Evolutionary conservation across 768 basidiomycete species (phyloP), one percentile per base, ranked within the genome.

Genomic region (Kwoniella heveanensis): DNA sequence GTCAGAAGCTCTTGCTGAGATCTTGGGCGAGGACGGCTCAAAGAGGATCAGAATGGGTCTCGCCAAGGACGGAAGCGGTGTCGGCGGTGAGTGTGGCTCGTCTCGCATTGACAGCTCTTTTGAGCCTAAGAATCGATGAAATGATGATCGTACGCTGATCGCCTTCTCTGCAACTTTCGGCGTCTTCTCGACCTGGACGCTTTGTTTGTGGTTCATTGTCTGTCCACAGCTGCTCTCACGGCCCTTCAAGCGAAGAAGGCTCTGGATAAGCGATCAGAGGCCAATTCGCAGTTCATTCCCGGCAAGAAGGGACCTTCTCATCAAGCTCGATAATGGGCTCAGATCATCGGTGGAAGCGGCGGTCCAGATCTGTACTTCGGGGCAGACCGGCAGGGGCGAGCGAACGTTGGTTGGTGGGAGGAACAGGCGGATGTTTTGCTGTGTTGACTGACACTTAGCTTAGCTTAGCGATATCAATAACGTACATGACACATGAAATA

Each of bases 1-100:
- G 57, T 85, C 92, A 19, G 86, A 87, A 48, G 88, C 93, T 0
- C 79, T 99, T 54, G 82, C 85, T n/a, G 76, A 81, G 2, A 75
- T 98, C 22, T 86, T 98, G 2, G 95, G 95, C 1, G 83, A 85
- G 44, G 87, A 90, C 30, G 87, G 90, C 7, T 92, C 94, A 82
- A 83, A 86, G 72, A 83, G 86, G 29, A 87, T 96, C 0, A 85
- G 88, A 53, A 90, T 98, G 71, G 95, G 92, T 37, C 78, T 98
- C 77, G 96, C 96, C 3, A 98, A 96, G 80, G 96, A 99, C 71
- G 96, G 96, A 13, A 94, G 91, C 73, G 96, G 95, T 37, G 92
- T 93, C 46, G 96, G 96, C 76, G 95, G 94, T 96, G 79, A 82
- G 89, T 79, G 24, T 32, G 32, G n/a, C n/a, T n/a, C n/a, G n/a